Evolutionary conservation across 768 basidiomycete genomes (phyloP).

Genomic region (Glaciozyma martinii): DNA sequence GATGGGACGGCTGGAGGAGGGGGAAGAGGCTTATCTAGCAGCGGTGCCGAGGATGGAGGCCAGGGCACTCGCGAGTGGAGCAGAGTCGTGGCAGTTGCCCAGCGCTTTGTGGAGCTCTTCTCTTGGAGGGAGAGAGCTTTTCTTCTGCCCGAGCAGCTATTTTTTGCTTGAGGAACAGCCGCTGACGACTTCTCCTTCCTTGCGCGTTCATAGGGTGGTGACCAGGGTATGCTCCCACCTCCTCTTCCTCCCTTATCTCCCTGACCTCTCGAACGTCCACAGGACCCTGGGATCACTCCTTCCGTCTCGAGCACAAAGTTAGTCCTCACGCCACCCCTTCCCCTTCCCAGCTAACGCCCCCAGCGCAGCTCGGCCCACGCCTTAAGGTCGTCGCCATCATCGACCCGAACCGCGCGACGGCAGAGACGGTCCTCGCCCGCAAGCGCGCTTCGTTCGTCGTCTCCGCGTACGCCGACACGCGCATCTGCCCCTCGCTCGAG

Average conservation of each 20-base stretch:
- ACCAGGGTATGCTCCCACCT: neutral
- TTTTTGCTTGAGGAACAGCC: neutral
- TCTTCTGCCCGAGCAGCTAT: neutral
- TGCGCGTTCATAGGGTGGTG: neutral
- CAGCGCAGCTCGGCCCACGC: slow-evolving; percentile 78
- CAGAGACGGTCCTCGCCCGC: slow-evolving; percentile 66
- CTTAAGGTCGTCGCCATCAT: slow-evolving; percentile 92
- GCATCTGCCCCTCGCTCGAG: slow-evolving; percentile 53
- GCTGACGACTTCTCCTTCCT: neutral
- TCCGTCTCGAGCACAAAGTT: slow-evolving; percentile 42
- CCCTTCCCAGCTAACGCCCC: neutral
- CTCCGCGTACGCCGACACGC: slow-evolving; percentile 83
- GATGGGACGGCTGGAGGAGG: no score
- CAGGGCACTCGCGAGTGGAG: no score
- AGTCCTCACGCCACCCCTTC: neutral
- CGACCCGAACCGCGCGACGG: slow-evolving; percentile 79
- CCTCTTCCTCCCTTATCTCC: neutral
- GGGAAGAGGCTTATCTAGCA: no score
- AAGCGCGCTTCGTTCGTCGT: slow-evolving; percentile 90
- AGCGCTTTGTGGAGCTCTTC: neutral
- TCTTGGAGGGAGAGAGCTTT: neutral
- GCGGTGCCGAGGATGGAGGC: no score
- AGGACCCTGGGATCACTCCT: slow-evolving; percentile 41
- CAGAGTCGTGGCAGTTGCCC: neutral
- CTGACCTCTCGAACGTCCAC: neutral